phyloP scores from a whole-genome alignment of 2,329 filamentous ascomycete species.

The Cordyceps sp. region DNA sequence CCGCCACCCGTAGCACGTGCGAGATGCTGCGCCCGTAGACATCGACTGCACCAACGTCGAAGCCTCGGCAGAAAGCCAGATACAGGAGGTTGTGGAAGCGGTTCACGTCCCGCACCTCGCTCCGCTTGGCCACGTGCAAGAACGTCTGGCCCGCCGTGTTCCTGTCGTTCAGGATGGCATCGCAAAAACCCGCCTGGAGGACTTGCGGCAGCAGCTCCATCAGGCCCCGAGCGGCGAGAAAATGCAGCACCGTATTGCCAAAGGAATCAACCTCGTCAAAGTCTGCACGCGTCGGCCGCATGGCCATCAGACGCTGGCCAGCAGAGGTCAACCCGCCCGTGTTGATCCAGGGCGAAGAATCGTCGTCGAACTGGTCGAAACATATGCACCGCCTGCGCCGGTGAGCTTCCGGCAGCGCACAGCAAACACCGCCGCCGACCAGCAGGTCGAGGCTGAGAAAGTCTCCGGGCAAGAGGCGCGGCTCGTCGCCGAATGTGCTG shows the following conservation, averaged over 20 bases:
- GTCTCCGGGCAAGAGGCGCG: slow-evolving; percentile 28
- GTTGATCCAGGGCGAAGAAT: slow-evolving; percentile 14
- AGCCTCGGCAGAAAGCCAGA: slow-evolving; percentile 5
- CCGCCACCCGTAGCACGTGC: slow-evolving; percentile 19
- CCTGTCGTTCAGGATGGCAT: slow-evolving; percentile 8
- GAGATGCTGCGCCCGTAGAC: slow-evolving; percentile 36
- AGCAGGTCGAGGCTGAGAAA: slow-evolving; percentile 21
- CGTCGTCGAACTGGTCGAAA: slow-evolving; percentile 8
- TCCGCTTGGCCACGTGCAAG: slow-evolving; percentile 22
- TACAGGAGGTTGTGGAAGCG: slow-evolving; percentile 13
- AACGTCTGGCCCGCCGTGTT: slow-evolving; percentile 33
- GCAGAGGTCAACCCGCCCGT: slow-evolving; percentile 7
- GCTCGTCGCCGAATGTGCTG: slow-evolving; percentile 4
- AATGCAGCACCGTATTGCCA: slow-evolving; percentile 29
- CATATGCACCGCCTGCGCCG: slow-evolving; percentile 12
- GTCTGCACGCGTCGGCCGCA: slow-evolving; percentile 3
- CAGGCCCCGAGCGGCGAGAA: slow-evolving; percentile 21
- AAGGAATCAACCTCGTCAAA: slow-evolving; percentile 19
- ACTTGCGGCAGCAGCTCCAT: slow-evolving; percentile 12
- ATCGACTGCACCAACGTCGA: slow-evolving; percentile 22
- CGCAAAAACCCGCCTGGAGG: slow-evolving; percentile 6
- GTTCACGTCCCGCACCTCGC: slow-evolving; percentile 15
- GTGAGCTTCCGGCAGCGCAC: slow-evolving; percentile 8
- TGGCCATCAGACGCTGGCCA: slow-evolving; percentile 5
- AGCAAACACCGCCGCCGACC: slow-evolving; percentile 7